These are phyloP conservation scores for Malassezia globosa DNA, from an alignment of 1,284 basidiomycete species.

Conservation along the genomic window DNA sequence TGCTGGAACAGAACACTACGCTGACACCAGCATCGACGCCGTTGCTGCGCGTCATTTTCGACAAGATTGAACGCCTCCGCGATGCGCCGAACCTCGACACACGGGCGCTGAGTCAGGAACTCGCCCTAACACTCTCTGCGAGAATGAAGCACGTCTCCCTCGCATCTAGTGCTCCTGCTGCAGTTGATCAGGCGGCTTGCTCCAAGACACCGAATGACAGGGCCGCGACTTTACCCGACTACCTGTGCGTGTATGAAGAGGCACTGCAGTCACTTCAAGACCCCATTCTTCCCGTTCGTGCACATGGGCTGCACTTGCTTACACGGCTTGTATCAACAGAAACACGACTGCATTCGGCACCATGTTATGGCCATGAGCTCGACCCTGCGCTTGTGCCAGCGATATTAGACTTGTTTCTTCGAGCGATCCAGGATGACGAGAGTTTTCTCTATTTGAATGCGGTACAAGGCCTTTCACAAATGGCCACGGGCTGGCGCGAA, in stretches of 20 bases:
- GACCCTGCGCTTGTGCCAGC: conserved; percentile 57
- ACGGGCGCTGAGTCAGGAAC: conserved; percentile 61
- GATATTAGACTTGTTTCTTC: conserved; percentile 75
- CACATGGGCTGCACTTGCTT: conserved; percentile 58
- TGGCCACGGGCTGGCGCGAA: conserved; percentile 23
- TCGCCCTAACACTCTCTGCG: conserved; percentile 67
- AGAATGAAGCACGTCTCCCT: conserved; percentile 41
- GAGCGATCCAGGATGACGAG: conserved; percentile 78
- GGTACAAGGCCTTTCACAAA: conserved; percentile 68
- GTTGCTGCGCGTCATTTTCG: conserved; percentile 30
- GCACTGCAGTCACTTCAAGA: conserved; percentile 80
- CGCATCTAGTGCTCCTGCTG: conserved; percentile 29
- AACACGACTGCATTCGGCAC: not conserved
- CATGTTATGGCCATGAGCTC: conserved; percentile 13
- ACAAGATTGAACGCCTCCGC: conserved; percentile 25
- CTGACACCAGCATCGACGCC: conserved; percentile 24
- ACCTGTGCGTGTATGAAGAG: conserved; percentile 58
- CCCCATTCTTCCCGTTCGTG: conserved; percentile 83
- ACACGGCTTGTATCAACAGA: conserved; percentile 28
- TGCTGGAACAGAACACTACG: conserved; percentile 27
- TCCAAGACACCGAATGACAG: too few relatives aligned
- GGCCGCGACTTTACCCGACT: too few relatives aligned
- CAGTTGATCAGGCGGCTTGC: too few relatives aligned
- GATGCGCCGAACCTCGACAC: conserved; percentile 32
- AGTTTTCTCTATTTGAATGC: conserved; percentile 90